These are phyloP conservation scores for Lactuca saligna DNA, from an alignment of 129 eudicot species.

Conservation along the genomic window DNA sequence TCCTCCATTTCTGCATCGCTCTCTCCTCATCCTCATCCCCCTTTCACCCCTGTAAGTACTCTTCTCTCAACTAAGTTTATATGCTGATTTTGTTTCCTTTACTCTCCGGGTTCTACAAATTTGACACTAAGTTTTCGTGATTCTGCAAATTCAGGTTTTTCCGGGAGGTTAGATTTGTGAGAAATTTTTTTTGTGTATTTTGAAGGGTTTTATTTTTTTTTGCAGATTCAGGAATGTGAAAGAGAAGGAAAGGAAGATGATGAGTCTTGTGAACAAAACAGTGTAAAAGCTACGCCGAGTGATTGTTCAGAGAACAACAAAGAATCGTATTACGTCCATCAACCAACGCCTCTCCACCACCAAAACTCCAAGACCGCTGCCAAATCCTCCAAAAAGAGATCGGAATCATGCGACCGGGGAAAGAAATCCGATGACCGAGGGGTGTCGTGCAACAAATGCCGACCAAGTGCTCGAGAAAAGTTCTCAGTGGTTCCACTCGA, in stretches of 20 bases:
- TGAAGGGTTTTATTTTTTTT: not conserved
- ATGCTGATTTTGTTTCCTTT: not conserved
- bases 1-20: conserved; percentile 41
- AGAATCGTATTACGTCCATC: conserved; percentile 36
- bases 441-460: conserved; percentile 80
- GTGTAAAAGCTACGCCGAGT: conserved; percentile 47
- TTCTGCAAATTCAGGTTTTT: not conserved
- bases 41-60: conserved; percentile 74
- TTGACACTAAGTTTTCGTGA: conserved; percentile 2
- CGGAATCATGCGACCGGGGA: conserved; percentile 31
- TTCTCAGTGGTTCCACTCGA: conserved; percentile 73
- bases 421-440: conserved; percentile 36
- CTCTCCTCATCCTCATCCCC: conserved; percentile 57
- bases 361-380: conserved; percentile 27
- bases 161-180: not conserved
- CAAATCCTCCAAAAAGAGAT: conserved; percentile 31
- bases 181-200: not conserved
- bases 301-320: conserved; percentile 29
- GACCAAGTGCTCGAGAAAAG: conserved; percentile 78
- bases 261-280: conserved; percentile 43
- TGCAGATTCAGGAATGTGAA: conserved; percentile 67
- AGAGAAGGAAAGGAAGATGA: conserved; percentile 72
- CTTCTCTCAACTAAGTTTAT: not conserved
- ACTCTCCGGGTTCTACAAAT: not conserved
- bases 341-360: conserved; percentile 61